Evolutionary conservation across 2,329 filamentous ascomycete genomes (phyloP), one percentile per base, ranked within the genome.

Genomic region (Teratosphaeria zuluensis): DNA sequence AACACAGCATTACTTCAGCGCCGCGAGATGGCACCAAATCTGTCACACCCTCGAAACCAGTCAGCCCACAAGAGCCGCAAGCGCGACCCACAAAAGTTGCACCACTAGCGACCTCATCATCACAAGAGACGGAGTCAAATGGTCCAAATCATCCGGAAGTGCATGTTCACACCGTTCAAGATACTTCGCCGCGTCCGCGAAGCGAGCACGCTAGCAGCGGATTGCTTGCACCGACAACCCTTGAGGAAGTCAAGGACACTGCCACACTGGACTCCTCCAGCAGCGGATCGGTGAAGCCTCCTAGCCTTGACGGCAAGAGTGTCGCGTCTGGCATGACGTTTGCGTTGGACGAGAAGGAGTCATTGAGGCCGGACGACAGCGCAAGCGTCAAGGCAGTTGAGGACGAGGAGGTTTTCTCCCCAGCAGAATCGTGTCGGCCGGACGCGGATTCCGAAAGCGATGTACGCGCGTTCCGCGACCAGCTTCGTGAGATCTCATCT

Each of bases 271-370:
- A 78, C 3, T 78, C 77, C 19, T 79, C 77, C 16, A 85, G 82
- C 16, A 81, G 77, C 63, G 82, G 79, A 53, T 85, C 83, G 46
- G 91, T 86, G 2, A 96, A 96, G 74, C 89, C 90, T 56, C 88
- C 90, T 38, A 96, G 91, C 70, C 80, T 96, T 48, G 92, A 96
- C 72, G 91, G 89, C 54, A 96, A 96, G 76, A 96, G 92, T 72
- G 89, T 95, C 67, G 90, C 90, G 4, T 97, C 92, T 30, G 90
- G 90, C 16, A 95, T 90, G 4, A 96, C 92, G 0, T 96, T 96
- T 75, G 91, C 90, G n/a, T 79, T 96, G 70, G 92, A 97, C 68
- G 92, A 97, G 74, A 96, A 96, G 72, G 92, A 96, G 72, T 96
- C 92, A 5, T 80, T 96, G 57, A 87, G 92, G 12, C 92, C 92